Base-by-base conservation (phyloP, 495 filamentous ascomycete genomes). In the Neurospora hispaniola region DNA sequence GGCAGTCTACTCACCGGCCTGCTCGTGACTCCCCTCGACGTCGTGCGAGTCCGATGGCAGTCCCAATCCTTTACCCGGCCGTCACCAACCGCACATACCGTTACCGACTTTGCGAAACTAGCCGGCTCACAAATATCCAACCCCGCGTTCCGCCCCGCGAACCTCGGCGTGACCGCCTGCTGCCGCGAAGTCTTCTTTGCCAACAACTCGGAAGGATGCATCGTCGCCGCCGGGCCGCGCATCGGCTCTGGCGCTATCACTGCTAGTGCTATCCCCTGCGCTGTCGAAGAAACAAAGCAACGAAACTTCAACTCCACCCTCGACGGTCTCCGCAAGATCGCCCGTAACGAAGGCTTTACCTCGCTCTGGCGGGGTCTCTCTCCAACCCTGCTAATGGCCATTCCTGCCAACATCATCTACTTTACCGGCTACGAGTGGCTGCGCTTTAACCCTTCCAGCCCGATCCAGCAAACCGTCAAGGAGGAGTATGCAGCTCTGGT, bases 351-450 rank as follows among this genome's bases (percentile, higher is more conserved):
- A 83, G 96, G 96, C 1, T 75, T 92, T 16, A 87, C 86, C 23
- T 93, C 96, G 9, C 86, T 99, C 69, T 99, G 96, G 96, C 89
- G 96, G 43, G 96, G 96, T 6, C 86, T 99, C 3, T 94, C 92
- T 23, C 94, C 96, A 11, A 99, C 96, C 2, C 82, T 99, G 54
- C 87, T 93, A 76, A 99, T 99, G 96, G 90, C 95, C 4, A 88
- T 99, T 41, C 96, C 96, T 0, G 93, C 89, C 43, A 99, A 99
- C 81, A 94, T 99, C 74, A 98, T 99, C 73, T 99, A 99, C 82
- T 97, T 98, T 77, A 95, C 96, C 42, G 96, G 95, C n/a, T 99
- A 99, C 80, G 96, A 99, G 77, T 96, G 92, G 89, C 82, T 99
- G 73, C 90, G 96, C 16, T 90, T 83, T 31, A 91, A 91, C 77